These are phyloP conservation scores for Coprinopsis strossmayeri DNA, from an alignment of 768 basidiomycete genomes.

Conservation along the genomic window DNA sequence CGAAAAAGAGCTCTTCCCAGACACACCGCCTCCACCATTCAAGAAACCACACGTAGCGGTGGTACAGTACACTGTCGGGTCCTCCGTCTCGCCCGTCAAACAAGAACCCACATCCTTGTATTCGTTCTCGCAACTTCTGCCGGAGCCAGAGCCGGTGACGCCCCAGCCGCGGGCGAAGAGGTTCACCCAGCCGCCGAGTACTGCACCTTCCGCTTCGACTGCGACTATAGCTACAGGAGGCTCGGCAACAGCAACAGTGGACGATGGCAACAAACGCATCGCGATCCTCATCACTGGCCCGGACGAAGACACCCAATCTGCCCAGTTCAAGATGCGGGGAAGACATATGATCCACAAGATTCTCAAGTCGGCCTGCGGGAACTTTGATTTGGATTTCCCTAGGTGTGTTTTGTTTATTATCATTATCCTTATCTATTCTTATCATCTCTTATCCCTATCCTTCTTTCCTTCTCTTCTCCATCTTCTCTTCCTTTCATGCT, in stretches of 20 bases:
- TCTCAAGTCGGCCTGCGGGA: slow-evolving; percentile 7
- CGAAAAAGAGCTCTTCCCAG: slow-evolving; percentile 2
- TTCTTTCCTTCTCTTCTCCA: too few species aligned
- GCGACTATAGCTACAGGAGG: background rate
- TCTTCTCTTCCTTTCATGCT: too few species aligned
- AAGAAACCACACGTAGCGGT: background rate
- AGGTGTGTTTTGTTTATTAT: background rate
- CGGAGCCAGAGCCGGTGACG: too few species aligned
- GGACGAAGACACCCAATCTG: background rate
- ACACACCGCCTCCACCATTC: background rate
- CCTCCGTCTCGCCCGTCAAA: background rate
- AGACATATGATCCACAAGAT: slow-evolving; percentile 8
- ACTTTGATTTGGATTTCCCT: slow-evolving; percentile 3
- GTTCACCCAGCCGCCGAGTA: background rate
- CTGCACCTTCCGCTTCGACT: background rate
- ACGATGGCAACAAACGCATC: slow-evolving; percentile 5
- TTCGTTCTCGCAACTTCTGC: too few species aligned
- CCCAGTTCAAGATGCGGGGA: slow-evolving; percentile 10
- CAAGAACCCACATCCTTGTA: background rate
- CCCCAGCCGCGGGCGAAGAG: too few species aligned
- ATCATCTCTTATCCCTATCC: too few species aligned
- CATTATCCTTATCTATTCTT: background rate
- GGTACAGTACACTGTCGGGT: too few species aligned
- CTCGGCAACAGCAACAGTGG: background rate
- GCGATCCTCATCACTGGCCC: slow-evolving; percentile 4